These are phyloP conservation scores for Kluyveromyces sp. DNA, from an alignment of 1,139 yeast species.

Conservation along the genomic window DNA sequence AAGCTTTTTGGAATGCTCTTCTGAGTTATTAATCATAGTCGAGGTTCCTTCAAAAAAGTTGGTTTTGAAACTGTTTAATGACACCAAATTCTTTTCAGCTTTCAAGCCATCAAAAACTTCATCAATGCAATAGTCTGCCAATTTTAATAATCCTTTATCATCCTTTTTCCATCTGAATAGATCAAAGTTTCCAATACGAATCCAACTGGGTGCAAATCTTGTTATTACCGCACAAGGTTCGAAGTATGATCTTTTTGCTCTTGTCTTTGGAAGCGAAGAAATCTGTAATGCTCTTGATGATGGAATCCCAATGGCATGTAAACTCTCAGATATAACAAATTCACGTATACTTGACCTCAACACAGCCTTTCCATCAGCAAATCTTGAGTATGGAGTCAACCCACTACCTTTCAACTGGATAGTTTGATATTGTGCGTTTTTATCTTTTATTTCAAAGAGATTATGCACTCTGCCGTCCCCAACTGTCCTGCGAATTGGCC, in stretches of 20 bases:
- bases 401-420: constrained; percentile 91
- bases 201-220: constrained; percentile 80
- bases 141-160: constrained; percentile 47
- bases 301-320: constrained; percentile 78
- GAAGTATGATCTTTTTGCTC: constrained; percentile 55
- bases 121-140: constrained; percentile 68
- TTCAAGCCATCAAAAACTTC: constrained; percentile 46
- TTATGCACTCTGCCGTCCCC: constrained; percentile 87
- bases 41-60: constrained; percentile 19
- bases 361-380: constrained; percentile 96
- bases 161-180: constrained; percentile 70
- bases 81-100: constrained; percentile 35
- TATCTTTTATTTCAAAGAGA: constrained; percentile 57
- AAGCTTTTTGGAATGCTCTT: constrained; percentile 1
- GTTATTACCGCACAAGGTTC: constrained; percentile 84
- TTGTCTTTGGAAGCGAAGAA: constrained; percentile 62
- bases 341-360: constrained; percentile 82
- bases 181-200: constrained; percentile 87
- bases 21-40: neutral
- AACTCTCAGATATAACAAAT: constrained; percentile 74
- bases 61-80: constrained; percentile 16
- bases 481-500: constrained; percentile 95
- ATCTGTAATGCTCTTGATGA: constrained; percentile 76
- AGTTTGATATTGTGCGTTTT: constrained; percentile 25
- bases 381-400: constrained; percentile 80